Percentiles rank a stretch among this genome's conserved stretches.
These are phyloP conservation scores for Uncinocarpus reesii DNA, from an alignment of 2,329 filamentous ascomycete species.

Conservation along the genomic window DNA sequence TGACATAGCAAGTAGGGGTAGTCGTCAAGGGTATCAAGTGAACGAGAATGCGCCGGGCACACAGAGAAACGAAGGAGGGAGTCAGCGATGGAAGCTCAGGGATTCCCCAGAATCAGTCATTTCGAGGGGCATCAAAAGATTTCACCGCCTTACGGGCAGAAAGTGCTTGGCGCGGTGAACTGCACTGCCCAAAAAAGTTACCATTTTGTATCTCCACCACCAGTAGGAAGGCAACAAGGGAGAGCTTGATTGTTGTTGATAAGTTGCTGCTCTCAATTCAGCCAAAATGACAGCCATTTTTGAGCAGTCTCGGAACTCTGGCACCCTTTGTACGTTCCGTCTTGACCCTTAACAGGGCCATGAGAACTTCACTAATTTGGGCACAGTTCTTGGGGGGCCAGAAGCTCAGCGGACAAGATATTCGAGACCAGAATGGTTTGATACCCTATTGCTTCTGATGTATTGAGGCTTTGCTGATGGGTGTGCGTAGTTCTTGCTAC, in stretches of 20 bases:
- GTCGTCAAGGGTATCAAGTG: not conserved
- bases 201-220: conserved; percentile 2
- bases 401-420: conserved; percentile 95
- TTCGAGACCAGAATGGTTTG: conserved; percentile 89
- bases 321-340: conserved; percentile 63
- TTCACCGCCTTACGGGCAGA: conserved; percentile 28
- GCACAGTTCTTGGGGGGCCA: conserved; percentile 75
- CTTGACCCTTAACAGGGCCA: conserved; percentile 11
- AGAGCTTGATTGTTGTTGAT: conserved; percentile 22
- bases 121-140: conserved; percentile 8
- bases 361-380: conserved; percentile 25
- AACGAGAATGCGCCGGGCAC: not conserved
- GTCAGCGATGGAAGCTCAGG: conserved; percentile 9
- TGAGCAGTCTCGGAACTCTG: conserved; percentile 81
- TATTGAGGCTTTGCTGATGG: conserved; percentile 12
- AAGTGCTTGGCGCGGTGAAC: conserved; percentile 29
- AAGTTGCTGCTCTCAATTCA: conserved; percentile 6
- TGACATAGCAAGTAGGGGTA: not conserved
- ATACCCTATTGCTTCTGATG: conserved; percentile 19
- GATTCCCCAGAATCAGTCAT: conserved; percentile 8
- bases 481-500: conserved; percentile 66
- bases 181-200: conserved; percentile 8
- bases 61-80: conserved; percentile 7
- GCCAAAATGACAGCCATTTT: conserved; percentile 82
- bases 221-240: conserved; percentile 12